Base-by-base conservation (phyloP, 2,329 filamentous ascomycete genomes). In the Aspergillus caelatus region DNA sequence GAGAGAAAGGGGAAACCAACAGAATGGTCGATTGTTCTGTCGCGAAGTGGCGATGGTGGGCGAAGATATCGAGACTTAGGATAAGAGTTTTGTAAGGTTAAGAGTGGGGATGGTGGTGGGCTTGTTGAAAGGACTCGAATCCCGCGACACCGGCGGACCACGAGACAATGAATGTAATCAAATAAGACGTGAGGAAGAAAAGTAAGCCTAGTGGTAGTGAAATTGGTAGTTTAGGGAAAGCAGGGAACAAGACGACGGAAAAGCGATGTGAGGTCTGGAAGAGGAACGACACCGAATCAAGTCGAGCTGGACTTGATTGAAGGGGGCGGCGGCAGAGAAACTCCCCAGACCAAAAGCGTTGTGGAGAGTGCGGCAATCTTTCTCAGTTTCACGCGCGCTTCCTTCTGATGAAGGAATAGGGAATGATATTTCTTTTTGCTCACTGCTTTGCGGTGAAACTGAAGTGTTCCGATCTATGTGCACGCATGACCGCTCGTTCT, bases 401-500 rank as follows among this genome's bases (percentile, higher is more conserved):
- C 34, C 46, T 59, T 39, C 45, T 59, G 43, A 58, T 26, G 52
- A 57, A 41, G 55, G 14, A 52, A 60, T 53, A 36, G 55, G 43
- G 19, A 60, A 60, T 52, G 60, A 62, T 63, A 66, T 39, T 56
- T 60, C 57, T 52, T 63, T 62, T 48, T 60, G 62, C 62, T 61
- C 57, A 57, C 53, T 54, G 61, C 58, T 60, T 66, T 66, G 66
- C 62, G 67, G 66, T 70, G 67, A 70, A 69, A 69, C 60, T 65
- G 50, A 65, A 60, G 60, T 65, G 62, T 62, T 61, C 62, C 63
- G 69, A 74, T 70, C 68, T 69, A 70, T 68, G 70, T 67, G 70
- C 66, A 73, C 73, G 69, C 73, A 75, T 75, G 72, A 75, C 71
- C 71, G 66, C 68, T 69, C 64, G 62, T 63, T 68, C 60, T 65